Conservation (phyloP, 352 stramenopile genomes). For the Pythium phragmitis region DNA sequence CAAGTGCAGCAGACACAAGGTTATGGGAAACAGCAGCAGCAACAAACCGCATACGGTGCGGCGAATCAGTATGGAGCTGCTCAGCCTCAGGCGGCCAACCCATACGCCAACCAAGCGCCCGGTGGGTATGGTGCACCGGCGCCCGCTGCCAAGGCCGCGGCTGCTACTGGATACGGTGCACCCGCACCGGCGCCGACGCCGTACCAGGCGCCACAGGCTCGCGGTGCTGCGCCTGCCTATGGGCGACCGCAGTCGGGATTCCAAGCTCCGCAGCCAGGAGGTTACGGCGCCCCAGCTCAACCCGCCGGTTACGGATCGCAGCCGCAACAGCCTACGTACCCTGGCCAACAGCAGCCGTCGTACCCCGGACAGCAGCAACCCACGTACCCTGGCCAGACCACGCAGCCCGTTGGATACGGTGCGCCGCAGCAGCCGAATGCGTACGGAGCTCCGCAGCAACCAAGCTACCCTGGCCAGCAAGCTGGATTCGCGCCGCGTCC, state of each 20-base stretch:
- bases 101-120: constrained; percentile 44
- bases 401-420: constrained; percentile 31
- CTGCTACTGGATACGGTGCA: constrained; percentile 36
- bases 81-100: constrained; percentile 32
- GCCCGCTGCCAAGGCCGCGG: constrained; percentile 21
- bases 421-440: constrained; percentile 32
- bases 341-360: constrained; percentile 22
- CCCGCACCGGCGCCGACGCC: constrained; percentile 26
- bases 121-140: constrained; percentile 13
- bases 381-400: constrained; percentile 28
- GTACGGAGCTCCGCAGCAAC: constrained; percentile 39
- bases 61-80: constrained; percentile 26
- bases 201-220: constrained; percentile 34
- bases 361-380: constrained; percentile 37
- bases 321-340: constrained; percentile 23
- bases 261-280: constrained; percentile 13
- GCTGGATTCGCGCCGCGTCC: constrained; percentile 23
- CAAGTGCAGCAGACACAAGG: constrained; percentile 53
- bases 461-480: constrained; percentile 38
- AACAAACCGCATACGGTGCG: constrained; percentile 17
- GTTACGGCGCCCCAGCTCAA: constrained; percentile 14
- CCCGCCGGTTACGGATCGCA: constrained; percentile 20
- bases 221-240: constrained; percentile 41
- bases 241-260: constrained; percentile 23
- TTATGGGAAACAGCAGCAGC: constrained; percentile 30